Evolutionary conservation across 2,329 filamentous ascomycete species (phyloP).

Genomic region (Basipetospora chlamydospora): DNA sequence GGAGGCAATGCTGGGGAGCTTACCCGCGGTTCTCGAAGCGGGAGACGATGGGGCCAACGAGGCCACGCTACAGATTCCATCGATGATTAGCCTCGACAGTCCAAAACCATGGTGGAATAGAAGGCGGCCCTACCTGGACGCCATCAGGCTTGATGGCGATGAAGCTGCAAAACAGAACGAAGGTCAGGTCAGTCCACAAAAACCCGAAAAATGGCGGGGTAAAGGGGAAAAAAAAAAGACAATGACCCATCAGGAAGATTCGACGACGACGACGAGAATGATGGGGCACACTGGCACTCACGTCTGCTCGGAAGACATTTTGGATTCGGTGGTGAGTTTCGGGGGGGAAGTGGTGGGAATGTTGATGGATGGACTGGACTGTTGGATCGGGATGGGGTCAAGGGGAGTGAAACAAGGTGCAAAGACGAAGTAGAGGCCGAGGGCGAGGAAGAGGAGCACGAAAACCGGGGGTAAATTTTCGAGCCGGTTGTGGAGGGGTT

Average conservation of each 20-base stretch:
- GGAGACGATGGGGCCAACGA: conserved; percentile 92
- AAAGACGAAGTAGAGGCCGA: conserved; percentile 2
- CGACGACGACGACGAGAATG: too few species aligned
- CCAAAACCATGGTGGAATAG: neutral
- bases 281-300: conserved; percentile 37
- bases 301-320: conserved; percentile 45
- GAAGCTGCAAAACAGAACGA: conserved; percentile 50
- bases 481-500: neutral
- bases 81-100: neutral
- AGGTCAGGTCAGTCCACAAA: conserved; percentile 2
- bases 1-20: conserved; percentile 22
- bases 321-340: neutral
- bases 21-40: conserved; percentile 96
- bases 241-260: too few species aligned
- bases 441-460: conserved; percentile 1
- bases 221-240: conserved; percentile 7
- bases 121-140: conserved; percentile 64
- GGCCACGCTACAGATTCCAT: conserved; percentile 59
- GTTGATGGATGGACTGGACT: neutral
- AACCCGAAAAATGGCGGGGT: conserved; percentile 17
- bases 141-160: conserved; percentile 99
- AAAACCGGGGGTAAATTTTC: conserved; percentile 5
- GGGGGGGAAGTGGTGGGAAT: neutral
- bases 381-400: neutral
- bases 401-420: neutral